These are phyloP conservation scores for Aphanomyces stellatus DNA, from an alignment of 352 stramenopile genomes.

Conservation along the genomic window DNA sequence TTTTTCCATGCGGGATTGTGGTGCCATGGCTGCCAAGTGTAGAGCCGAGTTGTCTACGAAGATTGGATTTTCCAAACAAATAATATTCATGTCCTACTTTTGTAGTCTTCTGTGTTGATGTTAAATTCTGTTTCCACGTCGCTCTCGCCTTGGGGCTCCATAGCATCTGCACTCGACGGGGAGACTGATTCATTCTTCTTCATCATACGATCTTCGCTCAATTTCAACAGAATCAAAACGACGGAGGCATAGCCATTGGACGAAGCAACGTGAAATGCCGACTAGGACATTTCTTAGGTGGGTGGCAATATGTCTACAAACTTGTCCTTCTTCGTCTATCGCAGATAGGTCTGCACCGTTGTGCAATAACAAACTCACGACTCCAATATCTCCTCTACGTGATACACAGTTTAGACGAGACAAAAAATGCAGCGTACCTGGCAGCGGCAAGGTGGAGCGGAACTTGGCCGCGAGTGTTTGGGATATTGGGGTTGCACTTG, in stretches of 20 bases:
- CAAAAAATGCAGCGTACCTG: neutral
- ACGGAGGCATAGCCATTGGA: conserved; percentile 71
- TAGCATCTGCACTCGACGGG: conserved; percentile 5
- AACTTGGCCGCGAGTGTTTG: conserved; percentile 60
- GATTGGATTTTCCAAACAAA: neutral
- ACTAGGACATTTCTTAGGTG: conserved; percentile 17
- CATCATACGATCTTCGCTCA: conserved; percentile 33
- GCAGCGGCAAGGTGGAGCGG: conserved; percentile 63
- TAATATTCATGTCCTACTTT: conserved; percentile 21
- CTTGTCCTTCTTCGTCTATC: conserved; percentile 73
- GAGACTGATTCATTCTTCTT: conserved; percentile 2
- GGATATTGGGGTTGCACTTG: conserved; percentile 72
- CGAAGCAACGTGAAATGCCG: conserved; percentile 67
- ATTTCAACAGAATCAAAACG: conserved; percentile 58
- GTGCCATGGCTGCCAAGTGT: conserved; percentile 77
- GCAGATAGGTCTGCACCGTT: conserved; percentile 61
- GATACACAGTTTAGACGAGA: neutral
- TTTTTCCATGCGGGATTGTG: conserved; percentile 66
- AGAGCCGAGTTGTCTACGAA: conserved; percentile 60
- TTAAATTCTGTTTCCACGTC: conserved; percentile 30
- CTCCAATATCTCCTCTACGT: conserved; percentile 52
- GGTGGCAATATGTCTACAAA: neutral
- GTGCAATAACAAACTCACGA: conserved; percentile 63
- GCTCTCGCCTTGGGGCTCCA: conserved; percentile 17
- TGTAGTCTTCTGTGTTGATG: conserved; percentile 75